phyloP scores from a whole-genome alignment of 1,284 basidiomycete species.

The Cryptococcus wingfieldii region DNA sequence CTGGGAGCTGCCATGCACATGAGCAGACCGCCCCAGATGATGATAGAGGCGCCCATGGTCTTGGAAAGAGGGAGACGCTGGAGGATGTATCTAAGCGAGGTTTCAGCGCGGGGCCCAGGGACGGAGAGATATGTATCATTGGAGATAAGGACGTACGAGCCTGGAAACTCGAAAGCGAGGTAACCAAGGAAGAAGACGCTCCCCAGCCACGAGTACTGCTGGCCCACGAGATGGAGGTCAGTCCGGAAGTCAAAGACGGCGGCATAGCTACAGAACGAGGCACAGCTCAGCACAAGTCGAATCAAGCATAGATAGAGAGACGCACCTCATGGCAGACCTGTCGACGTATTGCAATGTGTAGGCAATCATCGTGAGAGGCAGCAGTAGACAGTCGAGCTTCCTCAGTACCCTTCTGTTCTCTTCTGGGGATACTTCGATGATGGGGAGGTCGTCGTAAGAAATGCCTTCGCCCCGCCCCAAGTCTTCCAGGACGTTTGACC shows the following conservation, averaged over 20 bases:
- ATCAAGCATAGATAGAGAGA: not conserved
- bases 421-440: slow-evolving; percentile 15
- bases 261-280: slow-evolving; percentile 26
- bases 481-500: slow-evolving; percentile 15
- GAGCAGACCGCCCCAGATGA: slow-evolving; percentile 43
- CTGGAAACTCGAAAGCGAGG: slow-evolving; percentile 33
- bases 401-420: slow-evolving; percentile 31
- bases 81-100: slow-evolving; percentile 12
- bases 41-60: slow-evolving; percentile 28
- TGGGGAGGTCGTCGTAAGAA: slow-evolving; percentile 13
- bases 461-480: slow-evolving; percentile 17
- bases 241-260: slow-evolving; percentile 39
- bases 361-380: slow-evolving; percentile 41
- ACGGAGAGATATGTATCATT: not conserved
- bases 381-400: slow-evolving; percentile 36
- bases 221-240: slow-evolving; percentile 25
- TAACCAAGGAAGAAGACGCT: slow-evolving; percentile 26
- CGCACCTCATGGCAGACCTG: slow-evolving; percentile 40
- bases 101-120: not conserved
- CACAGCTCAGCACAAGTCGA: not conserved
- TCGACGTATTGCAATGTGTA: slow-evolving; percentile 47
- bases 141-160: slow-evolving; percentile 18
- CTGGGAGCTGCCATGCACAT: slow-evolving; percentile 41
- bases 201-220: slow-evolving; percentile 25
- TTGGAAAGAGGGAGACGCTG: slow-evolving; percentile 31